Conservation (phyloP, 2,329 filamentous ascomycete species). For the Aspergillus terreus region DNA sequence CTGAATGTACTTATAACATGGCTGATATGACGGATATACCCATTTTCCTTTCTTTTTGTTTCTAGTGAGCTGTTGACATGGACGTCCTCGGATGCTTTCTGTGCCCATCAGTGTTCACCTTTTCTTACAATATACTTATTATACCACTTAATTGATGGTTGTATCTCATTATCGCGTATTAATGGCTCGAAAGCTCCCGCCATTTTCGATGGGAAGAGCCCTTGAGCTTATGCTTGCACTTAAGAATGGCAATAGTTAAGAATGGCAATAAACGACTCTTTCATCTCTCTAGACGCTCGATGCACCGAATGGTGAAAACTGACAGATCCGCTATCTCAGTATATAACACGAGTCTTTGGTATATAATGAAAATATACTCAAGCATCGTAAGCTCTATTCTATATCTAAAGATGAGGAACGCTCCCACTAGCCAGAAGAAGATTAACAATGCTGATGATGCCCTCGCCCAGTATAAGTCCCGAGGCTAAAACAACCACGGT, state of each 20-base stretch:
- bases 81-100: constrained; percentile 4
- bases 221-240: no score
- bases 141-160: not conserved
- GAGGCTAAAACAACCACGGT: constrained; percentile 84
- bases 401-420: constrained; percentile 65
- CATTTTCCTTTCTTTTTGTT: constrained; percentile 1
- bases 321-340: no score
- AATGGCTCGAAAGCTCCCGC: no score
- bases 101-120: constrained; percentile 5
- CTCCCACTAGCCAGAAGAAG: constrained; percentile 71
- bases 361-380: no score
- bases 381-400: no score
- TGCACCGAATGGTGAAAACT: no score
- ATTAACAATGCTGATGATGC: constrained; percentile 87
- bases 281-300: no score
- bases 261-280: no score
- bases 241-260: no score
- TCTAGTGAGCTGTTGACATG: not conserved
- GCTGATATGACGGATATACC: constrained; percentile 9
- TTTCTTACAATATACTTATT: constrained; percentile 2
- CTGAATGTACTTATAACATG: constrained; percentile 3
- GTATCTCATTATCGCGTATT: no score
- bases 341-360: no score
- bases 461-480: constrained; percentile 89
- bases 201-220: no score